Base-by-base conservation (phyloP, 2,329 filamentous ascomycete species). In the Hawksworthiomyces lignivorus region DNA sequence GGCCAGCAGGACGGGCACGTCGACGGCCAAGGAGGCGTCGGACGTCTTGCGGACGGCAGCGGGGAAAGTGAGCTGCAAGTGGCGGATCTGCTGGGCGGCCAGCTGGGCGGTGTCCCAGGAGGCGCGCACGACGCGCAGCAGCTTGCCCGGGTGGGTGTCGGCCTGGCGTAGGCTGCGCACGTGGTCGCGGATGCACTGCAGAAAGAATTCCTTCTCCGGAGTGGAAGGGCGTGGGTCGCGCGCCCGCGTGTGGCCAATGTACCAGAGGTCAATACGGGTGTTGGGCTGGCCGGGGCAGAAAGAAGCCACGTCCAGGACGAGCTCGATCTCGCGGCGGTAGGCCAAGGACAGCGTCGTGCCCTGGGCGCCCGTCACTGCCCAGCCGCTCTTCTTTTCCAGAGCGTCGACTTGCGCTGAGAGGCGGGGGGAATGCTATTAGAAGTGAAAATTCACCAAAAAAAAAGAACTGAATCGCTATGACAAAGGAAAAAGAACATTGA, bases 161-260 rank as follows among this genome's bases (percentile, higher is more conserved):
- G 68, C 65, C 56, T 82, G 81, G 11, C 70, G 64, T 31, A 87
- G 60, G 1, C 68, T 73, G 36, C 82, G 77, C 31, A 86, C 64
- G 43, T 82, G 73, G 43, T 84, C 80, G 32, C 80, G 74, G 44
- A 89, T 79, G 52, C 79, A 75, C 53, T 84, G 76, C 7, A 90
- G 63, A 56, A 88, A 86, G 62, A 89, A 89, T 28, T 84, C 80
- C 51, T 79, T 81, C 55, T 84, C 83, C 1, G 73, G 70, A 2
- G 78, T 80, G 39, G 77, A 60, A 0, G 76, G 73, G 24, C 68
- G 56, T 9, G 75, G 64, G 21, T 75, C 66, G n/a, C 64, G 61
- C 32, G 75, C 68, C 36, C 71, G 67, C 39, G 65, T 69, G 49
- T 75, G 73, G 20, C 73, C 81, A 48, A 87, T 75, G 58, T 87